Evolutionary conservation across 352 stramenopile species (phyloP).

Genomic region (Phytophthora tentaculata): DNA sequence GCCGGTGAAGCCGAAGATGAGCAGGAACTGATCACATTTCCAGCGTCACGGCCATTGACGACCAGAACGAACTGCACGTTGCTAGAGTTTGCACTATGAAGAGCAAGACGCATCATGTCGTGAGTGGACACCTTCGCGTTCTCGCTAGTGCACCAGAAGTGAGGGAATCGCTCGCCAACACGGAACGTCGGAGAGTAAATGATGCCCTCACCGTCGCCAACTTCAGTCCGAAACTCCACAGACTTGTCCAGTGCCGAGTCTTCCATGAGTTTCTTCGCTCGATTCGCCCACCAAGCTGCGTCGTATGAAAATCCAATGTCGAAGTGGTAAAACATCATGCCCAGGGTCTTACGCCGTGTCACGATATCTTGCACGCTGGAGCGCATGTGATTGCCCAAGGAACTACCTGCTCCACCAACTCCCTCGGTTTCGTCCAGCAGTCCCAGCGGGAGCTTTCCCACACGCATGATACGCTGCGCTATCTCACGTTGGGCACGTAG

Average conservation of each 20-base stretch:
- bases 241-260: slow-evolving; percentile 61
- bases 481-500: slow-evolving; percentile 58
- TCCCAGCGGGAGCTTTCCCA: slow-evolving; percentile 71
- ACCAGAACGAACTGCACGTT: slow-evolving; percentile 69
- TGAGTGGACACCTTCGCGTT: slow-evolving; percentile 54
- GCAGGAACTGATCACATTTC: slow-evolving; percentile 25
- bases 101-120: slow-evolving; percentile 38
- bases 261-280: slow-evolving; percentile 66
- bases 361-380: slow-evolving; percentile 69
- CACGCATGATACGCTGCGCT: slow-evolving; percentile 70
- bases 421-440: slow-evolving; percentile 49
- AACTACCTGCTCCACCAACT: slow-evolving; percentile 39
- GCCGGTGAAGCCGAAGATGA: slow-evolving; percentile 10
- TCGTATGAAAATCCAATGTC: slow-evolving; percentile 87
- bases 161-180: slow-evolving; percentile 69
- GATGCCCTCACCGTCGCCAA: slow-evolving; percentile 17
- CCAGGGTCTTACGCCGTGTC: slow-evolving; percentile 53
- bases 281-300: slow-evolving; percentile 42
- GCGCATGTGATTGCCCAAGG: slow-evolving; percentile 65
- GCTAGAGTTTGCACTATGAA: slow-evolving; percentile 11
- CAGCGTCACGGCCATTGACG: slow-evolving; percentile 40
- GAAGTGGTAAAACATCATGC: slow-evolving; percentile 90
- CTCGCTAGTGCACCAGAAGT: slow-evolving; percentile 59
- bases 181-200: slow-evolving; percentile 58
- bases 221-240: slow-evolving; percentile 44